phyloP scores from a whole-genome alignment of 306 rosid species.

The Cicer cuneatum region DNA sequence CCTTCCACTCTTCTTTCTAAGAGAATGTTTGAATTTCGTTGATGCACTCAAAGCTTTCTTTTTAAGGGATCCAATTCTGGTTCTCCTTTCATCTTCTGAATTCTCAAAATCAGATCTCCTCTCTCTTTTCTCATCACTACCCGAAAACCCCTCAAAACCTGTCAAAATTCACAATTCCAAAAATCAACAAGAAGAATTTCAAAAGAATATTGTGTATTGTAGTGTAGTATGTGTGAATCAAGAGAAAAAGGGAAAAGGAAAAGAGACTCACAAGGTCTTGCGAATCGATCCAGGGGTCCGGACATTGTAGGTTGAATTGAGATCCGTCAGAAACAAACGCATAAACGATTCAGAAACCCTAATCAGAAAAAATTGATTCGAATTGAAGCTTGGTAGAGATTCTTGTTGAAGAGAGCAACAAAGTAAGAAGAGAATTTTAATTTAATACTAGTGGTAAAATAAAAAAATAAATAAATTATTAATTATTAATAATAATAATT shows the following conservation, averaged over 20 bases:
- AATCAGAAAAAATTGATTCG: not conserved
- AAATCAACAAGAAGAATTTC: not conserved
- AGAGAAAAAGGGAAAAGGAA: not conserved
- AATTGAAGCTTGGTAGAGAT: not conserved
- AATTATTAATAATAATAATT: not conserved
- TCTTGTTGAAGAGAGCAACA: not conserved
- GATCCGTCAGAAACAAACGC: conserved; percentile 26
- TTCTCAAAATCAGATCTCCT: conserved; percentile 93
- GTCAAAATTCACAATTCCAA: not conserved
- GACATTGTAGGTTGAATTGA: conserved; percentile 55
- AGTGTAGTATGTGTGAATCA: not conserved
- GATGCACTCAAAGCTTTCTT: conserved; percentile 96
- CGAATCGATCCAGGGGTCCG: conserved; percentile 83
- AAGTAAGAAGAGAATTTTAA: not conserved
- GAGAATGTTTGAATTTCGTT: conserved; percentile 83
- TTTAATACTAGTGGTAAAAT: not conserved
- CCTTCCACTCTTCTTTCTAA: conserved; percentile 84
- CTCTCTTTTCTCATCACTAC: conserved; percentile 89
- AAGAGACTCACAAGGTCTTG: conserved; percentile 72
- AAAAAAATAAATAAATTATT: not conserved
- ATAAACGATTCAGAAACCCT: conserved; percentile 47
- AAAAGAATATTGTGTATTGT: no score
- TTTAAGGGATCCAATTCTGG: conserved; percentile 87
- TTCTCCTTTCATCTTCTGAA: conserved; percentile 96
- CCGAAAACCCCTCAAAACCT: conserved; percentile 97